A percentile compares a stretch with the other conserved stretches of the same genome.
Evolutionary conservation across 2,329 filamentous ascomycete genomes (phyloP).

Genomic region (Teratosphaeria viscida): DNA sequence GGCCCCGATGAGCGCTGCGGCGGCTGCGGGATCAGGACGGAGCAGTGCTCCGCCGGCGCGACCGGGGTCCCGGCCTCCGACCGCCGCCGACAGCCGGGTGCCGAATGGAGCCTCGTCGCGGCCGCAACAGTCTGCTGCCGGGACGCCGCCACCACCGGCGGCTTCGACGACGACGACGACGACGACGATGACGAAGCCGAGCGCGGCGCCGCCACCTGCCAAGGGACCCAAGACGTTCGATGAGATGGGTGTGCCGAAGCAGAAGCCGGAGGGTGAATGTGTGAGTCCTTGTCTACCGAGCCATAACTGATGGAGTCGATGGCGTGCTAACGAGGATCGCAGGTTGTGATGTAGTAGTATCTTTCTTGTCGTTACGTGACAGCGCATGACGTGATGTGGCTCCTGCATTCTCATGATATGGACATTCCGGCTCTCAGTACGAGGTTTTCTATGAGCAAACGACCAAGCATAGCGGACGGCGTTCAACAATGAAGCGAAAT

Average conservation of each 20-base stretch:
- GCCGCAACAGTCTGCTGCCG: background rate
- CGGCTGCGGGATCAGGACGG: background rate
- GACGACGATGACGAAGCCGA: background rate
- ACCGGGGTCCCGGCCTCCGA: constrained; percentile 9
- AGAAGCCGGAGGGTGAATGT: constrained; percentile 79
- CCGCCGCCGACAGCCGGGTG: constrained; percentile 1
- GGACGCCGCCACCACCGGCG: background rate
- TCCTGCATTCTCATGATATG: background rate
- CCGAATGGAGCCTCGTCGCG: constrained; percentile 6
- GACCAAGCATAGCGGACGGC: background rate
- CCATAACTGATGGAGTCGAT: background rate
- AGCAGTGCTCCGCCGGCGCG: constrained; percentile 4
- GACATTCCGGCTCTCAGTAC: background rate
- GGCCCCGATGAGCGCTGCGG: background rate
- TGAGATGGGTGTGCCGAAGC: constrained; percentile 88
- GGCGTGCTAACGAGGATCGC: background rate
- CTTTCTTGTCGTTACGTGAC: background rate
- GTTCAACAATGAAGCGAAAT: background rate
- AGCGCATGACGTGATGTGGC: background rate
- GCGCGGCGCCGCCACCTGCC: constrained; percentile 32
- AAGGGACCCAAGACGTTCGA: constrained; percentile 94
- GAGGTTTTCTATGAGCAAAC: background rate
- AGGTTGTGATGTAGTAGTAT: background rate
- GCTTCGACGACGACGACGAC: background rate
- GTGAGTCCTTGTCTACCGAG: constrained; percentile 35